These are phyloP conservation scores for Naematelia aurantialba DNA, from an alignment of 768 basidiomycete species.

Conservation along the genomic window DNA sequence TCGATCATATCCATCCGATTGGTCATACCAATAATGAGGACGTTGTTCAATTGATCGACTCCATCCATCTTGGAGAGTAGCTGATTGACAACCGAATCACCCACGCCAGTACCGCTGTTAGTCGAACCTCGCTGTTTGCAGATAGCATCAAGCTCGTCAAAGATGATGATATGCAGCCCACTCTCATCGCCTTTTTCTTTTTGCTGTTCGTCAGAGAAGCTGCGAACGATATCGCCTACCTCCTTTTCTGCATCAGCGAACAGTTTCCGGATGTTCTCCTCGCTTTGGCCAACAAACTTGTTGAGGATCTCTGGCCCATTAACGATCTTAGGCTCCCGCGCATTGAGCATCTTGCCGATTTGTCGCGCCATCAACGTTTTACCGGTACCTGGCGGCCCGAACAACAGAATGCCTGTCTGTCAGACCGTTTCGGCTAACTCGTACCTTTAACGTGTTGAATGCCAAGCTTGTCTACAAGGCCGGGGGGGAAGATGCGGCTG, in stretches of 20 bases:
- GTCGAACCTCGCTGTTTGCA: slow-evolving; percentile 97
- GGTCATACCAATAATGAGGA: slow-evolving; percentile 99
- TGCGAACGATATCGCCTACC: no score
- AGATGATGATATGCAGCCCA: slow-evolving; percentile 97
- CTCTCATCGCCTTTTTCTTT: slow-evolving; percentile 97
- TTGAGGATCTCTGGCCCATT: slow-evolving; percentile 97
- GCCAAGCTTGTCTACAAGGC: slow-evolving; percentile 91
- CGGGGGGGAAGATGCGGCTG: slow-evolving; percentile 96
- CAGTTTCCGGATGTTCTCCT: slow-evolving; percentile 95
- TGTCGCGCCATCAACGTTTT: slow-evolving; percentile 97
- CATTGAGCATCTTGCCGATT: slow-evolving; percentile 99
- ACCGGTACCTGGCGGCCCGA: slow-evolving; percentile 95
- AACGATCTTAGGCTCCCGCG: slow-evolving; percentile 93
- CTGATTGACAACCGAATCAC: slow-evolving; percentile 98
- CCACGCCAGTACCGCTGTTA: slow-evolving; percentile 87
- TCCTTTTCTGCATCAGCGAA: slow-evolving; percentile 99
- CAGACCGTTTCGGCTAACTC: no score
- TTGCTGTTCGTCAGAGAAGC: slow-evolving; percentile 62
- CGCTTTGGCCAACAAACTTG: slow-evolving; percentile 94
- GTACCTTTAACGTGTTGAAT: slow-evolving; percentile 99
- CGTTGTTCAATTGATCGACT: slow-evolving; percentile 97
- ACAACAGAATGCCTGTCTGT: slow-evolving; percentile 84
- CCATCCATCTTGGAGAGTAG: slow-evolving; percentile 99
- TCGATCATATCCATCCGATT: slow-evolving; percentile 98
- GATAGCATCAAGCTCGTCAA: slow-evolving; percentile 96